phyloP scores from a whole-genome alignment of 352 stramenopile genomes.

The Pythium angustatum region DNA sequence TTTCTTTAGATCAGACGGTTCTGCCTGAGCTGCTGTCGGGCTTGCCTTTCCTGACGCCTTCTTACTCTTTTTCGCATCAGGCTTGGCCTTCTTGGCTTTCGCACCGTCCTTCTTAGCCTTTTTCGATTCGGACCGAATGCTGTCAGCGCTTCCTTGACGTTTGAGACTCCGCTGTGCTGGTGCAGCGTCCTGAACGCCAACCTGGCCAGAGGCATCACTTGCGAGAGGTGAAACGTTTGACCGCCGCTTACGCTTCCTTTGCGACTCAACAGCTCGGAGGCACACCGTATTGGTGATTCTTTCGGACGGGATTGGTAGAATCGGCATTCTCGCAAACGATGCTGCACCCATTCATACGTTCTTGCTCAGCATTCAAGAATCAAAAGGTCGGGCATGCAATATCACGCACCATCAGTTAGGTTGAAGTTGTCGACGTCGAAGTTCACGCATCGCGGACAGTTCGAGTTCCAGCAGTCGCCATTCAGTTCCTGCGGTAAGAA shows the following conservation, averaged over 20 bases:
- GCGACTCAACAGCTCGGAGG: slow-evolving; percentile 34
- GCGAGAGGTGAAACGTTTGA: slow-evolving; percentile 18
- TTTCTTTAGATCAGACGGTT: slow-evolving; percentile 13
- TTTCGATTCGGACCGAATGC: slow-evolving; percentile 35
- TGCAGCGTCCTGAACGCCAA: background rate
- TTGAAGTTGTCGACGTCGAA: slow-evolving; percentile 69
- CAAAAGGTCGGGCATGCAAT: background rate
- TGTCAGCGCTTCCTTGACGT: slow-evolving; percentile 23
- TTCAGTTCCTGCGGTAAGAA: slow-evolving; percentile 43
- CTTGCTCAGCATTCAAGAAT: background rate
- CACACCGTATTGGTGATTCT: slow-evolving; percentile 59
- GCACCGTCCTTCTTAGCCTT: slow-evolving; percentile 43
- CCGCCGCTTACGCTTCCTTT: slow-evolving; percentile 55
- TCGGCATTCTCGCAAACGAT: slow-evolving; percentile 54
- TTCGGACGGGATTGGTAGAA: slow-evolving; percentile 49
- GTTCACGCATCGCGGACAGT: slow-evolving; percentile 64
- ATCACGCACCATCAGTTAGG: slow-evolving; percentile 31
- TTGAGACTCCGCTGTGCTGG: slow-evolving; percentile 12
- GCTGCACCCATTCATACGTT: slow-evolving; percentile 12
- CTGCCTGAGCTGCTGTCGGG: slow-evolving; percentile 1
- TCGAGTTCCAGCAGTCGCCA: slow-evolving; percentile 74
- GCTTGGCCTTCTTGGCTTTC: slow-evolving; percentile 40
- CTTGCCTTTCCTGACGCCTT: slow-evolving; percentile 34
- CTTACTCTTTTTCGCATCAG: slow-evolving; percentile 39
- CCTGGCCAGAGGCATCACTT: background rate